Evolutionary conservation across 202 grass and related monocot species (phyloP), one percentile per base, ranked within the genome.

Genomic region (Alloteropsis angusta): DNA sequence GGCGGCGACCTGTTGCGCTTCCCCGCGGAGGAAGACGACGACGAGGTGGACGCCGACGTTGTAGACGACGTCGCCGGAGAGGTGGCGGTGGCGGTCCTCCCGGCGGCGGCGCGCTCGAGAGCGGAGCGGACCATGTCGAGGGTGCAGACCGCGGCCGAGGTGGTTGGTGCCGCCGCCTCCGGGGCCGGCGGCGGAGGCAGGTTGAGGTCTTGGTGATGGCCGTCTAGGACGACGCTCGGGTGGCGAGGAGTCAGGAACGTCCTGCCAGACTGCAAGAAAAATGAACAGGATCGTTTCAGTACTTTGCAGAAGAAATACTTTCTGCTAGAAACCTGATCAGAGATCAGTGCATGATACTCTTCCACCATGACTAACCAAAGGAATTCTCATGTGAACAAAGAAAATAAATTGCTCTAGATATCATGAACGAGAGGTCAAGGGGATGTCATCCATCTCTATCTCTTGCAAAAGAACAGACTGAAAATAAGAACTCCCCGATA

Each of bases 111-210:
- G 38, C 88, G 92, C 73, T 91, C 83, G 2, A 94, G 74, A 14
- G 92, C 92, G 64, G 76, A 80, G 47, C 83, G 83, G 60, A 87
- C 88, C 88, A 86, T 91, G 80, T 91, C 92, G 37, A 94, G 88
- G 9, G 88, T 94, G 63, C 92, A 91, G 46, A 91, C 86, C 11
- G 87, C 83, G 2, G 83, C 52, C 32, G 71, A 63, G 53, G 67
- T 32, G 1, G 26, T 42, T 7, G 34, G 7, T 2, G 60, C 2
- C 12, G 50, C 2, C 2, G 61, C 14, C 4, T 30, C 1, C 0
- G 67, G 17, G 32, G 60, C 9, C 44, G 66, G 28, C 44, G 66
- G 28, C 3, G 89, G 77, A 15, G 66, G 77, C 39, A 90, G 42
- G 83, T 86, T 90, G 72, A 90, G 88, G 36, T 88, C 85, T 37